phyloP scores from a whole-genome alignment of 805 yeast genomes.

The Cyberlindnera americana region DNA sequence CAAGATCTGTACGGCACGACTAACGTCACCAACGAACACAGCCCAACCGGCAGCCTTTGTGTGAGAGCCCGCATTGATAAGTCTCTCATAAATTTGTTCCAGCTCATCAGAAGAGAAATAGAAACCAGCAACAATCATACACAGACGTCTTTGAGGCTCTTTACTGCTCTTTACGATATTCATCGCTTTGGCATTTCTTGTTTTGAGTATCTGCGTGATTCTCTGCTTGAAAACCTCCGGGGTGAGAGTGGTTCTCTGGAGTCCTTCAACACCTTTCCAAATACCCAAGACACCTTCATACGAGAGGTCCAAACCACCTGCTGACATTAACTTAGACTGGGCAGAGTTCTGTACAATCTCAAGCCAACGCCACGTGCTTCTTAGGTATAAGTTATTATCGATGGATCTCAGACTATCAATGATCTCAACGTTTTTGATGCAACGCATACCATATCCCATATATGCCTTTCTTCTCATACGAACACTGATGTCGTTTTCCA shows the following conservation, averaged over 20 bases:
- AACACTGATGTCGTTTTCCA: slow-evolving; percentile 71
- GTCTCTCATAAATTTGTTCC: slow-evolving; percentile 58
- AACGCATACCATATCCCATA: slow-evolving; percentile 68
- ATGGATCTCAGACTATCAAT: slow-evolving; percentile 50
- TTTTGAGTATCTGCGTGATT: slow-evolving; percentile 31
- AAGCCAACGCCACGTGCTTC: slow-evolving; percentile 92
- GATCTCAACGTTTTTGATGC: slow-evolving; percentile 57
- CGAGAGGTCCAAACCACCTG: slow-evolving; percentile 73
- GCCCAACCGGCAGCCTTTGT: slow-evolving; percentile 99
- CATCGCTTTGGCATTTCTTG: slow-evolving; percentile 30
- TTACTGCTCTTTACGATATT: slow-evolving; percentile 41
- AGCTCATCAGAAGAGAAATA: slow-evolving; percentile 72
- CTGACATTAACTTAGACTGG: slow-evolving; percentile 61
- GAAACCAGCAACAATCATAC: slow-evolving; percentile 89
- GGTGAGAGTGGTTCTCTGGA: slow-evolving; percentile 36
- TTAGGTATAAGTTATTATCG: slow-evolving; percentile 50
- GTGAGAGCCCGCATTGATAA: slow-evolving; percentile 55
- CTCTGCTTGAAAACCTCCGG: slow-evolving; percentile 19
- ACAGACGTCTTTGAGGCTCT: slow-evolving; percentile 67
- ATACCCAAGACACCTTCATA: slow-evolving; percentile 86
- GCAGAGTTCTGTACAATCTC: slow-evolving; percentile 64
- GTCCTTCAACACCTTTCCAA: slow-evolving; percentile 72
- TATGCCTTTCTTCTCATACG: slow-evolving; percentile 69
- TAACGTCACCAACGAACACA: slow-evolving; percentile 85
- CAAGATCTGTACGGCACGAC: slow-evolving; percentile 74